Percentiles rank a stretch among this genome's conserved stretches.
Evolutionary conservation across 805 yeast genomes (phyloP).

Genomic region (Pichia membranifaciens): DNA sequence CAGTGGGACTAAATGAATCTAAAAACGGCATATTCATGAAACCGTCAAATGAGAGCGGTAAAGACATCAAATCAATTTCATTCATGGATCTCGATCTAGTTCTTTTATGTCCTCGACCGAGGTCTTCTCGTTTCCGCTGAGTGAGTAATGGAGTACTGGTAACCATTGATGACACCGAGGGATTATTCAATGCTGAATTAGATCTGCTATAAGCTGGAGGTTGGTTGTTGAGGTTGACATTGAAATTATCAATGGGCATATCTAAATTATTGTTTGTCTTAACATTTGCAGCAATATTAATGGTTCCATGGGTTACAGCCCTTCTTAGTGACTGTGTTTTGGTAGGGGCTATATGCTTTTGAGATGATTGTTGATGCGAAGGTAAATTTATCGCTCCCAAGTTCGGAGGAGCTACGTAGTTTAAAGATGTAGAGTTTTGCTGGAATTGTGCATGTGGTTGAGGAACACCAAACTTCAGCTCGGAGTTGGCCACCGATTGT

Average conservation of each 20-base stretch:
- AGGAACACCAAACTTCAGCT: not conserved
- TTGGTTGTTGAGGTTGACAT: too few species aligned
- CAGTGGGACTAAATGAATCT: conserved; percentile 3
- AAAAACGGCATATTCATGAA: conserved; percentile 3
- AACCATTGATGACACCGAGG: not conserved
- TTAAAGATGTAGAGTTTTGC: not conserved
- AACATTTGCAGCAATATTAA: not conserved
- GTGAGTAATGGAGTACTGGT: conserved; percentile 4
- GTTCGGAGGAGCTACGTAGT: not conserved
- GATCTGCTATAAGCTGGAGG: not conserved
- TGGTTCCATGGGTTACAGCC: not conserved
- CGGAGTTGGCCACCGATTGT: not conserved
- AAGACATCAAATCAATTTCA: conserved; percentile 22
- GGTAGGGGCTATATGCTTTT: not conserved
- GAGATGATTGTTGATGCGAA: not conserved
- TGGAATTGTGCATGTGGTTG: not conserved
- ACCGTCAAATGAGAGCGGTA: not conserved
- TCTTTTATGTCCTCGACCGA: conserved; percentile 28
- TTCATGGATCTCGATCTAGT: conserved; percentile 32
- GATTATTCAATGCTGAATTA: not conserved
- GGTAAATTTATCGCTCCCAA: not conserved
- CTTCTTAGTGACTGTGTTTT: not conserved
- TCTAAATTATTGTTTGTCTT: too few species aligned
- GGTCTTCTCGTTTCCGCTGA: not conserved
- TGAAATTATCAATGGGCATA: too few species aligned